Evolutionary conservation across 768 basidiomycete species (phyloP), one percentile per base, ranked within the genome.

Genomic region (Tulasnella calospora): DNA sequence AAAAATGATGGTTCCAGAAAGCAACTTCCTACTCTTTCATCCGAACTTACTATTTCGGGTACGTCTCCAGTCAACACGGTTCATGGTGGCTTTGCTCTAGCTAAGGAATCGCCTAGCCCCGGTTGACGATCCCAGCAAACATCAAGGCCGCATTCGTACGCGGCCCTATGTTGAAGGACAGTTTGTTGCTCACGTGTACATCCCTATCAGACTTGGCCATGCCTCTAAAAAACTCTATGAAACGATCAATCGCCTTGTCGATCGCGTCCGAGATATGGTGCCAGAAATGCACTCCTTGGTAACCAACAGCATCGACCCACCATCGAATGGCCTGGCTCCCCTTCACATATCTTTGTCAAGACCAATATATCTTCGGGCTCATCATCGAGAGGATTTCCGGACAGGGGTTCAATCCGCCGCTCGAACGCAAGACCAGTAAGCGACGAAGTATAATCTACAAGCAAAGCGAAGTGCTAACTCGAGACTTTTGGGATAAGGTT

Each of bases 321-420:
- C 5, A 33, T 3, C 9, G 35, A 73, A 57, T 35, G 33, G 27
- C 2, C 30, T 33, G 27, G 7, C 9, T 27, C 27, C 61, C 30
- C 77, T 98, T 44, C 96, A 98, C 81, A 86, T 99, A 57, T 97
- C 95, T 1, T 86, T 99, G 17, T 92, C 95, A 0, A 89, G 94
- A 5, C 94, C 95, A 13, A 87, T 92, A 38, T 95, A 89, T 82
- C 85, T 98, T 40, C 90, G 92, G 27, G 88, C 91, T 2, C 90
- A 95, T 82, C 95, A 98, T 83, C 86, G 90, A 78, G 90, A 93
- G 44, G 91, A 90, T 3, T 85, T 97, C 51, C 92, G 90, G 80
- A 86, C 85, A 40, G 89, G 89, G 0, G 87, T 95, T 36, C 90
- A 87, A 81, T 82, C 83, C 19, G 82, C 89, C 12, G 90, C 90